Evolutionary conservation across 139 green algal genomes (phyloP).

Genomic region (Tetraselmis striata): DNA sequence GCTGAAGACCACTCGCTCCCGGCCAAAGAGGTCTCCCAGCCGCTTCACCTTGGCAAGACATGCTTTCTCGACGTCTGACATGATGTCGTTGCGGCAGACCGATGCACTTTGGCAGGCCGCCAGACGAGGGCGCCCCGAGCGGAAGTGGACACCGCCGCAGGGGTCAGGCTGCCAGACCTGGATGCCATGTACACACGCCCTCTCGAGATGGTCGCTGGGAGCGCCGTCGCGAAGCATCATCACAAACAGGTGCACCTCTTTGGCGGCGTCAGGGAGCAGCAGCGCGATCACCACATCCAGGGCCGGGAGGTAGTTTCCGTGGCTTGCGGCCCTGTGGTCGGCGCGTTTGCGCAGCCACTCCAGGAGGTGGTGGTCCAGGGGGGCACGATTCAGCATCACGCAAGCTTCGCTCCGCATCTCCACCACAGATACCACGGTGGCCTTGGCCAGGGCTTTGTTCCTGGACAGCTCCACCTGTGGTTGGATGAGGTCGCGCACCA

Average conservation of each 20-base stretch:
- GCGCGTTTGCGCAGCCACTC: background rate
- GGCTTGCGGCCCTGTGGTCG: background rate
- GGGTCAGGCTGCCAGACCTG: background rate
- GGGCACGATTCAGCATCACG: slow-evolving; percentile 13
- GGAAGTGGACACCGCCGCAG: background rate
- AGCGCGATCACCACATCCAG: slow-evolving; percentile 10
- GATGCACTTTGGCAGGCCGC: background rate
- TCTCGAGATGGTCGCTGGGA: slow-evolving; percentile 23
- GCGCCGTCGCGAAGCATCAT: slow-evolving; percentile 31
- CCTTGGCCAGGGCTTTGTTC: slow-evolving; percentile 18
- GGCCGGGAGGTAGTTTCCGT: slow-evolving; percentile 33
- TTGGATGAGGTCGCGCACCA: slow-evolving; percentile 24
- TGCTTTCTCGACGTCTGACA: background rate
- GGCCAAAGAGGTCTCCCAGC: slow-evolving; percentile 24
- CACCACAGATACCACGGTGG: slow-evolving; percentile 25
- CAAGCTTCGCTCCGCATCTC: slow-evolving; percentile 18
- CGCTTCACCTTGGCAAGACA: slow-evolving; percentile 15
- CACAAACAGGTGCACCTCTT: slow-evolving; percentile 13
- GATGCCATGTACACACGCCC: background rate
- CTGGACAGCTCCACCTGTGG: slow-evolving; percentile 17
- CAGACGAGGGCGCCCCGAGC: background rate
- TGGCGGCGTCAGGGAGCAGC: background rate
- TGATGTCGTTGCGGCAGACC: background rate
- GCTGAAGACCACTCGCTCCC: slow-evolving; percentile 20
- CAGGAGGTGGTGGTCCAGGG: background rate